phyloP scores from a whole-genome alignment of 2,329 filamentous ascomycete genomes.

The Nemania bipapillata region DNA sequence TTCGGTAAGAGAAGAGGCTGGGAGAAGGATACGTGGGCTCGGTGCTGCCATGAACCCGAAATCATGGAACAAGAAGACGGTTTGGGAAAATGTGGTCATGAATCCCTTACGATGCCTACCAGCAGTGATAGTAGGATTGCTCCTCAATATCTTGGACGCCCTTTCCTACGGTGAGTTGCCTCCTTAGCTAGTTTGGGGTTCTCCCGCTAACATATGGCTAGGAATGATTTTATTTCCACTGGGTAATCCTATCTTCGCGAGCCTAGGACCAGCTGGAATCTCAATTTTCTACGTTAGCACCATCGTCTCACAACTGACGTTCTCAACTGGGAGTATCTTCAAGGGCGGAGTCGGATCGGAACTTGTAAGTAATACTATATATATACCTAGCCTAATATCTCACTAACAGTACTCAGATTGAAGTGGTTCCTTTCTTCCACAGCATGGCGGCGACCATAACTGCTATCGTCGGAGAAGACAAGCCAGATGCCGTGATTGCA shows the following conservation, averaged over 20 bases:
- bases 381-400: neutral
- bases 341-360: constrained; percentile 92
- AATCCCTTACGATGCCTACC: constrained; percentile 78
- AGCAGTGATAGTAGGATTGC: constrained; percentile 84
- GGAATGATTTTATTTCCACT: constrained; percentile 95
- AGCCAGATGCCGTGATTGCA: constrained; percentile 86
- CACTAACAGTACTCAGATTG: constrained; percentile 69
- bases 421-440: constrained; percentile 98
- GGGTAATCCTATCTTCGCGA: constrained; percentile 83
- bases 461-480: constrained; percentile 77
- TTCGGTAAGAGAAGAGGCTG: constrained; percentile 44
- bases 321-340: constrained; percentile 88
- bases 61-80: constrained; percentile 73
- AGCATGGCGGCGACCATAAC: constrained; percentile 96
- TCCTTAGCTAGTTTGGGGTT: neutral
- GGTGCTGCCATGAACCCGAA: constrained; percentile 68
- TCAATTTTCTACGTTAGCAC: constrained; percentile 99
- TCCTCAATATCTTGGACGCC: constrained; percentile 93
- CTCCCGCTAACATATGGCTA: constrained; percentile 47
- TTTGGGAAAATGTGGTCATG: constrained; percentile 73
- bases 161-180: constrained; percentile 78
- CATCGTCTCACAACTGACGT: constrained; percentile 90
- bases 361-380: constrained; percentile 67
- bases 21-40: constrained; percentile 42
- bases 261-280: constrained; percentile 90